A percentile compares a stretch with the other conserved stretches of the same genome.
These are phyloP conservation scores for Oleoguttula mirabilis DNA, from an alignment of 495 filamentous ascomycete genomes.

Conservation along the genomic window DNA sequence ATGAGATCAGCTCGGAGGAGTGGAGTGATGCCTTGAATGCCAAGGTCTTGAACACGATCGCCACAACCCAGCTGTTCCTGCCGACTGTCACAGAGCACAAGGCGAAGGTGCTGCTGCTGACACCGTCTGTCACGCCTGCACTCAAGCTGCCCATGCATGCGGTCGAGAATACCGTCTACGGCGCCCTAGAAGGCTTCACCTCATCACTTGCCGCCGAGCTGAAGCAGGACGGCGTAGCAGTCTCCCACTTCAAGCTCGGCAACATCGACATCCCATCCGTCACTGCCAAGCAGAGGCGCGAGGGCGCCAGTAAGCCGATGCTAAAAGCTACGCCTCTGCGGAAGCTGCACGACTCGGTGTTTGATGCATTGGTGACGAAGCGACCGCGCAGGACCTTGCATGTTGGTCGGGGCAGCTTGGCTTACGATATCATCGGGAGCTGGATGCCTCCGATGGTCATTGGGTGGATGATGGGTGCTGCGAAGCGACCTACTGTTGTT, in stretches of 20 bases:
- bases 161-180: slow-evolving; percentile 64
- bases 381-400: slow-evolving; percentile 43
- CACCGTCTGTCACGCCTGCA: slow-evolving; percentile 70
- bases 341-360: slow-evolving; percentile 70
- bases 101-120: slow-evolving; percentile 59
- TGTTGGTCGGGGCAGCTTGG: slow-evolving; percentile 66
- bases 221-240: slow-evolving; percentile 53
- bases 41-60: slow-evolving; percentile 80
- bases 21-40: slow-evolving; percentile 87
- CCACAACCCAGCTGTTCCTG: slow-evolving; percentile 75
- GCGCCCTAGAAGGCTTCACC: slow-evolving; percentile 69
- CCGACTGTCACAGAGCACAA: slow-evolving; percentile 54
- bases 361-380: slow-evolving; percentile 64
- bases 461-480: slow-evolving; percentile 77
- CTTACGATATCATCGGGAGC: slow-evolving; percentile 75
- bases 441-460: slow-evolving; percentile 72
- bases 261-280: slow-evolving; percentile 56
- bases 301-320: slow-evolving; percentile 18
- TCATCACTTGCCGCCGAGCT: slow-evolving; percentile 65
- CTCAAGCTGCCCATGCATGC: slow-evolving; percentile 74
- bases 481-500: slow-evolving; percentile 29
- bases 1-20: slow-evolving; percentile 63
- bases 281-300: slow-evolving; percentile 21
- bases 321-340: slow-evolving; percentile 55
- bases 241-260: slow-evolving; percentile 76